Conservation (phyloP, 495 filamentous ascomycete species). For the Aspergillus coremiiformis region DNA sequence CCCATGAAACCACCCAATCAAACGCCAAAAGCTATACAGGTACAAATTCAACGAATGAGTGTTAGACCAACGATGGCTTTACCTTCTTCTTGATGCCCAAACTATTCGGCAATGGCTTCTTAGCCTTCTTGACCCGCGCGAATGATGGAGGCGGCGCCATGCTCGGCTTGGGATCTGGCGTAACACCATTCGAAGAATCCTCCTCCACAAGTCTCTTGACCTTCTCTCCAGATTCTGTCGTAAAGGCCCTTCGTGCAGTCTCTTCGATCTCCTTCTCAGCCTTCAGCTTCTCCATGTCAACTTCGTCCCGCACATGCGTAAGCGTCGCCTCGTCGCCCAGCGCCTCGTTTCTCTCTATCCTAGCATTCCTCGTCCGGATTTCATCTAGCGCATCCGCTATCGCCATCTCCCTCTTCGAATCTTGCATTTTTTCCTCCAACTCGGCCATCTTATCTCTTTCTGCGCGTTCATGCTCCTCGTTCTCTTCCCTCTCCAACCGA, state of each 20-base stretch:
- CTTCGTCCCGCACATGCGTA: constrained; percentile 31
- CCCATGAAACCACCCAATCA: not conserved
- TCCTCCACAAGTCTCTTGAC: constrained; percentile 44
- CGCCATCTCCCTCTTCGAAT: constrained; percentile 95
- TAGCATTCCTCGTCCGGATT: constrained; percentile 83
- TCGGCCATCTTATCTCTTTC: constrained; percentile 71
- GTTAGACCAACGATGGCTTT: constrained; percentile 39
- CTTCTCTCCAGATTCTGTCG: constrained; percentile 50
- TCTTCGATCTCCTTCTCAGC: constrained; percentile 83
- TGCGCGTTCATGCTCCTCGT: constrained; percentile 45
- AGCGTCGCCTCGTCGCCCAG: constrained; percentile 41
- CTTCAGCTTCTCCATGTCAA: constrained; percentile 52
- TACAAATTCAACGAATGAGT: not conserved
- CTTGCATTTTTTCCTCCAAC: constrained; percentile 73
- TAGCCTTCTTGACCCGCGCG: constrained; percentile 72
- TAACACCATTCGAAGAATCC: constrained; percentile 23
- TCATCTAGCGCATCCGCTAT: constrained; percentile 95
- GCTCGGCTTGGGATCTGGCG: constrained; percentile 17
- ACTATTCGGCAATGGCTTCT: constrained; percentile 63
- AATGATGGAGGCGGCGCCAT: constrained; percentile 55
- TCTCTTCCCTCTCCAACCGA: constrained; percentile 68
- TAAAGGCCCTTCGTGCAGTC: constrained; percentile 72
- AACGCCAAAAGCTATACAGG: constrained; percentile 3
- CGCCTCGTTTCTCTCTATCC: constrained; percentile 67
- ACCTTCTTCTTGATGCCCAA: constrained; percentile 89